Conservation (phyloP, 768 basidiomycete species). For the Ramaria rubella region DNA sequence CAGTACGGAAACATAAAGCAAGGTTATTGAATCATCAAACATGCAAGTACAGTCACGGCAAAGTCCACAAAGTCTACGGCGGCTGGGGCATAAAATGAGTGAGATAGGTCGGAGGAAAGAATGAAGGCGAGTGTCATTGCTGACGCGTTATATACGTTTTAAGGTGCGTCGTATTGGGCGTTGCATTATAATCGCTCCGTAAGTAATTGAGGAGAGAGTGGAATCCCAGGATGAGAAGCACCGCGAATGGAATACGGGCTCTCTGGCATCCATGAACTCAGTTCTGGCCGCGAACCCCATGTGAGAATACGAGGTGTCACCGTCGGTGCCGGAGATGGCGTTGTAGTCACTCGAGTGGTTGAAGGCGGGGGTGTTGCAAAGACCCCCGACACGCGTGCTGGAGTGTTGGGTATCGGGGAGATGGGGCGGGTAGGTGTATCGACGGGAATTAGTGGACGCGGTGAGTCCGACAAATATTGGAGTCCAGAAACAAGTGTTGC, state of each 20-base stretch:
- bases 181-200: not conserved
- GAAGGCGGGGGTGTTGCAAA: not conserved
- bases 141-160: not conserved
- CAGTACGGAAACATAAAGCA: not conserved
- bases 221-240: not conserved
- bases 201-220: not conserved
- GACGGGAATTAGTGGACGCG: not conserved
- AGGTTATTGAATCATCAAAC: not conserved
- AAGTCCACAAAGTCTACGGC: not conserved
- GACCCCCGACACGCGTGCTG: constrained; percentile 7
- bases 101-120: not conserved
- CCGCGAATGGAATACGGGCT: not conserved
- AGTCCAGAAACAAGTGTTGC: not conserved
- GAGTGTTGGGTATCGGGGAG: constrained; percentile 9
- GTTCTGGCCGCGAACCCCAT: not conserved
- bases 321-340: not conserved
- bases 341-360: not conserved
- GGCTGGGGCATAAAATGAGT: constrained; percentile 1
- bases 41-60: not conserved
- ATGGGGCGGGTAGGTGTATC: not conserved
- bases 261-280: not conserved
- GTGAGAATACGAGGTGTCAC: not conserved
- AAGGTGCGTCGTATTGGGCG: not conserved
- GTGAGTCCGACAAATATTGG: not conserved
- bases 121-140: not conserved